Conservation (phyloP, 2,329 filamentous ascomycete species). For the Penicillium sp. region DNA sequence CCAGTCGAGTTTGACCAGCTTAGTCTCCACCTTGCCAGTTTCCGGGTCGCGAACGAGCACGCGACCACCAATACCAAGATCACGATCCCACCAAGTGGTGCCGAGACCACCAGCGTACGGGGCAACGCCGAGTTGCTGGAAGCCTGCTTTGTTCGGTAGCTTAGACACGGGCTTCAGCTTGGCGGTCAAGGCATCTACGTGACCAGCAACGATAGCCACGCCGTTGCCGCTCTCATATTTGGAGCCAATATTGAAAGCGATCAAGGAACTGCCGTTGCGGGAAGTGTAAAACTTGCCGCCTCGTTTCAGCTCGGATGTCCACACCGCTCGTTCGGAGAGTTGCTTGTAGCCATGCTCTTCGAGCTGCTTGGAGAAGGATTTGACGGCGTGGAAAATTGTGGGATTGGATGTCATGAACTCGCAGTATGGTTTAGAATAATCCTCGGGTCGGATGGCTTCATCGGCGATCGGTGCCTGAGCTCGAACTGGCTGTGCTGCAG, state of each 20-base stretch:
- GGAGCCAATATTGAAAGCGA: constrained; percentile 80
- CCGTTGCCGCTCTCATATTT: constrained; percentile 83
- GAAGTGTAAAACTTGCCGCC: constrained; percentile 88
- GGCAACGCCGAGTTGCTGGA: constrained; percentile 83
- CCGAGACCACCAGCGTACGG: constrained; percentile 89
- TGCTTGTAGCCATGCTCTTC: constrained; percentile 70
- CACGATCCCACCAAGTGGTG: constrained; percentile 94
- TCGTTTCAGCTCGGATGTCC: constrained; percentile 68
- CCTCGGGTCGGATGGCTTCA: constrained; percentile 47
- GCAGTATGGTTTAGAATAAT: constrained; percentile 80
- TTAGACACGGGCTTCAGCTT: constrained; percentile 88
- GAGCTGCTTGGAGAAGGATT: constrained; percentile 72
- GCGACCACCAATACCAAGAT: constrained; percentile 84
- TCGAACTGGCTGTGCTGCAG: constrained; percentile 17
- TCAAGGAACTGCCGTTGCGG: constrained; percentile 80
- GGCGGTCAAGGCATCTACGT: constrained; percentile 89
- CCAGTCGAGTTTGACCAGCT: constrained; percentile 89
- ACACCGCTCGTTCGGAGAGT: constrained; percentile 74
- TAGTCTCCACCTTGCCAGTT: constrained; percentile 73
- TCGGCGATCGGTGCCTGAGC: constrained; percentile 17
- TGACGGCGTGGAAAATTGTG: constrained; percentile 88
- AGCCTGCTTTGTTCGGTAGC: constrained; percentile 81
- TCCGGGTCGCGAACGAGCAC: constrained; percentile 75
- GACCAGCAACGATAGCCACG: constrained; percentile 82
- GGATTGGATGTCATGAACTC: constrained; percentile 87